Evolutionary conservation across 176 grass and related monocot species (phyloP), one percentile per base, ranked within the genome.

Genomic region (Zizania latifolia): DNA sequence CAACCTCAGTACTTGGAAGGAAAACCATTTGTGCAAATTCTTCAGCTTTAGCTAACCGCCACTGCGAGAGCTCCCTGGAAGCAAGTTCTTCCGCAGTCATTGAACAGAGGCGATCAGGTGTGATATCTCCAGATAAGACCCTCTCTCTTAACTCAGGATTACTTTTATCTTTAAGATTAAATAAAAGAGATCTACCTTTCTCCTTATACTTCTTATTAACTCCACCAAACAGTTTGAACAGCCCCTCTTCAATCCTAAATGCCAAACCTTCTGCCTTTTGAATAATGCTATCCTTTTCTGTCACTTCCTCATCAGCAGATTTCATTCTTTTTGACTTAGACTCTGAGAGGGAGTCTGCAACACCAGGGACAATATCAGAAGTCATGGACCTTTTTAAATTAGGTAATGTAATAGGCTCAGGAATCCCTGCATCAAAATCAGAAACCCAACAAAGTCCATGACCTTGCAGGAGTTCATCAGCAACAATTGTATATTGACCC

Each of bases 141-240:
- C 91, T 88, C 77, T 73, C 80, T 41, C 82, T 86, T 80, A 99
- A 81, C 78, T 99, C 91, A 48, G 91, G 95, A 34, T 99, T 99
- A 68, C 27, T 87, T 69, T 75, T 90, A 82, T 99, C 95, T 85
- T 99, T 99, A 68, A 99, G 81, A 79, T 99, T 99, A 53, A 99
- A 99, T 55, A 92, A 77, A 65, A 99, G 87, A 74, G 95, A 99
- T 62, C 95, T 91, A 48, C 91, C 95, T 69, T 88, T 90, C 80
- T 99, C 95, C 76, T 90, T 99, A 65, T 99, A 99, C 78, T 99
- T 99, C 78, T 99, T 99, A 83, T 92, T 99, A 44, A 99, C 95
- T 71, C 95, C 91, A 58, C 86, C 84, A 82, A 94, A 99, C 36
- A 94, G 77, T 75, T 81, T 84, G 58, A 94, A 99, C 40, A 99